Evolutionary conservation across 495 filamentous ascomycete genomes (phyloP).

Genomic region (Pseudomonodictys pantanalensis): DNA sequence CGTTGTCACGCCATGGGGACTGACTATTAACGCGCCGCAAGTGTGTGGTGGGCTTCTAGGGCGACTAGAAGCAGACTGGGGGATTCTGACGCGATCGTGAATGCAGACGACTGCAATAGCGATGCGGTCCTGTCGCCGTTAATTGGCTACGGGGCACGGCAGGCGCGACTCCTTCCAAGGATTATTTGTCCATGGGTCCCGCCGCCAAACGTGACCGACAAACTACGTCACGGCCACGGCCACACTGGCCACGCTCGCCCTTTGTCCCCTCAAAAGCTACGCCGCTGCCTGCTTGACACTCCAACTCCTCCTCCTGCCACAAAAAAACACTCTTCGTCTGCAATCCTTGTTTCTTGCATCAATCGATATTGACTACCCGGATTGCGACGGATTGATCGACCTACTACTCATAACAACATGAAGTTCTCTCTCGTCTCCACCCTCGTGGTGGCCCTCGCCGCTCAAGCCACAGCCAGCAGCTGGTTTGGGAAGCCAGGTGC

Average conservation of each 20-base stretch:
- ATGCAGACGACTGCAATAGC: background rate
- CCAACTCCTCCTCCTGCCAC: background rate
- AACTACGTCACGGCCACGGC: slow-evolving; percentile 20
- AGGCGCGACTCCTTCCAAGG: no score
- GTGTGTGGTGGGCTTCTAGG: no score
- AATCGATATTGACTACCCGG: slow-evolving; percentile 4
- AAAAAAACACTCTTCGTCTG: background rate
- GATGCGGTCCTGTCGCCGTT: background rate
- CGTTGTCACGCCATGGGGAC: no score
- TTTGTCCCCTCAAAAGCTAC: slow-evolving; percentile 10
- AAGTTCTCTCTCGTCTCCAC: slow-evolving; percentile 66
- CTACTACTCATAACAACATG: slow-evolving; percentile 49
- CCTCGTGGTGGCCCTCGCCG: slow-evolving; percentile 67
- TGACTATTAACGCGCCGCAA: no score
- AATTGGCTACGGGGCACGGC: background rate
- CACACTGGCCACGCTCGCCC: background rate
- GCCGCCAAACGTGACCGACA: slow-evolving; percentile 8
- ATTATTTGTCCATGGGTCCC: slow-evolving; percentile 16
- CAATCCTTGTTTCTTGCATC: background rate
- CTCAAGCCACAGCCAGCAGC: slow-evolving; percentile 64
- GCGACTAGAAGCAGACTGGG: no score
- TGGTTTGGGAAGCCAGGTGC: slow-evolving; percentile 84
- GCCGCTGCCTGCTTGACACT: slow-evolving; percentile 8
- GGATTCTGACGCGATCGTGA: background rate
- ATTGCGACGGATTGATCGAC: background rate